phyloP scores from a whole-genome alignment of 805 yeast species.

The Teunomyces tritomae region DNA sequence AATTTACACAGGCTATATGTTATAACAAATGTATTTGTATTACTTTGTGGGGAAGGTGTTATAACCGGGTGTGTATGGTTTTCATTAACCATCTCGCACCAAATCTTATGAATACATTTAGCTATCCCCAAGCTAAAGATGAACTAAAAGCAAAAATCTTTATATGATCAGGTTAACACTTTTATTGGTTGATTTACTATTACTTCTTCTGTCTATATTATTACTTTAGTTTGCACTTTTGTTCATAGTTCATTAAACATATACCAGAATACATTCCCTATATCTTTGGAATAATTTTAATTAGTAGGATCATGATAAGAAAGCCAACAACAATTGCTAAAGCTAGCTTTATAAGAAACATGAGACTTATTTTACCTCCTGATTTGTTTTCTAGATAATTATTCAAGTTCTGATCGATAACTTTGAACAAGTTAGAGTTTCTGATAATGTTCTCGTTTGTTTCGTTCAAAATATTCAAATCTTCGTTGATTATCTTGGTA shows the following conservation, averaged over 20 bases:
- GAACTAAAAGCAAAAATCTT: not conserved
- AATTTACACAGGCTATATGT: slow-evolving; percentile 1
- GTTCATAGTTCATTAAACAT: slow-evolving; percentile 3
- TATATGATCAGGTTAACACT: not conserved
- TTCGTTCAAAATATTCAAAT: slow-evolving; percentile 29
- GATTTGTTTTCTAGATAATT: slow-evolving; percentile 36
- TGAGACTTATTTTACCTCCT: slow-evolving; percentile 39
- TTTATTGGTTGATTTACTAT: not conserved
- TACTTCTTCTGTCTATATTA: slow-evolving; percentile 2
- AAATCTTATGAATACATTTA: not conserved
- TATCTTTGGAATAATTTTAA: slow-evolving; percentile 33
- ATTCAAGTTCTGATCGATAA: slow-evolving; percentile 36
- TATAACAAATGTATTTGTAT: not conserved
- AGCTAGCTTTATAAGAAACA: slow-evolving; percentile 34
- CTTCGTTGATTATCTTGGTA: slow-evolving; percentile 32
- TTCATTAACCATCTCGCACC: not conserved
- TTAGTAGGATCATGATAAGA: slow-evolving; percentile 30
- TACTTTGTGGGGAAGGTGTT: not conserved
- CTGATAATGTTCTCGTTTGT: slow-evolving; percentile 34
- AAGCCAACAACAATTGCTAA: slow-evolving; percentile 25
- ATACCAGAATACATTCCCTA: not conserved
- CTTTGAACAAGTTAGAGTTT: slow-evolving; percentile 27
- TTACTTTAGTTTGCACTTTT: not conserved
- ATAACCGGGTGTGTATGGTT: not conserved
- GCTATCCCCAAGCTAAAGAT: not conserved